Evolutionary conservation across 2,329 filamentous ascomycete species (phyloP).

Genomic region (Drechslerella dactyloides): DNA sequence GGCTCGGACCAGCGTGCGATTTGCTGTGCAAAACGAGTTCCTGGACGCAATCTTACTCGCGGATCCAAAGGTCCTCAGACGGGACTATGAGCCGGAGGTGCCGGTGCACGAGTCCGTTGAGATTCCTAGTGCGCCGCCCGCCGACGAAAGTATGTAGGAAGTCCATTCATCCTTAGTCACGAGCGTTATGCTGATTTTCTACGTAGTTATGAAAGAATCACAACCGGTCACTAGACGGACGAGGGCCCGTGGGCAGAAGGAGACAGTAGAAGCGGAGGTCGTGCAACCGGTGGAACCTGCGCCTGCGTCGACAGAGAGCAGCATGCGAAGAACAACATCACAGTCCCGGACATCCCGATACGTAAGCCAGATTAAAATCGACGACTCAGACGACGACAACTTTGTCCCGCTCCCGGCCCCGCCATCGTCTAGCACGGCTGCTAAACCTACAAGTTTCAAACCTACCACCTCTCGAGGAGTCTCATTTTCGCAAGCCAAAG

Average conservation of each 20-base stretch:
- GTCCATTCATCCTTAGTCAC: slow-evolving; percentile 10
- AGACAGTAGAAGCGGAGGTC: neutral
- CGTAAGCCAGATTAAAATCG: slow-evolving; percentile 47
- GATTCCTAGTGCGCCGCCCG: slow-evolving; percentile 56
- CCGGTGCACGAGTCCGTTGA: slow-evolving; percentile 56
- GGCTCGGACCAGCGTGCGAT: slow-evolving; percentile 73
- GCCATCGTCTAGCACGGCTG: slow-evolving; percentile 4
- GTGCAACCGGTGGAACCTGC: slow-evolving; percentile 15
- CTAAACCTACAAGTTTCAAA: slow-evolving; percentile 5
- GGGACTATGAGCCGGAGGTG: slow-evolving; percentile 65
- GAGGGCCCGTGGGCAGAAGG: slow-evolving; percentile 1
- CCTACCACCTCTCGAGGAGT: slow-evolving; percentile 54
- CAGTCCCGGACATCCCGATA: slow-evolving; percentile 43
- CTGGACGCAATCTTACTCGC: slow-evolving; percentile 85
- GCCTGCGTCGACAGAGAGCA: slow-evolving; percentile 12
- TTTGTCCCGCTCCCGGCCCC: slow-evolving; percentile 40
- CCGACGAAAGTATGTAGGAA: slow-evolving; percentile 52
- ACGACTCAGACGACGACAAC: slow-evolving; percentile 45
- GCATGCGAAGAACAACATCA: slow-evolving; percentile 19
- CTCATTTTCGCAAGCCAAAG: slow-evolving; percentile 49
- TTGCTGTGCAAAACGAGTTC: slow-evolving; percentile 89
- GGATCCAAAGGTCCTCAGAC: slow-evolving; percentile 74
- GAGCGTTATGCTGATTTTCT: neutral
- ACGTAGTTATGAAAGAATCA: slow-evolving; percentile 27
- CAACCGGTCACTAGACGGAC: slow-evolving; percentile 18